A percentile compares a stretch with the other conserved stretches of the same genome.
Conservation (phyloP, 345 rosid species). For the Lepidium aucheri region DNA sequence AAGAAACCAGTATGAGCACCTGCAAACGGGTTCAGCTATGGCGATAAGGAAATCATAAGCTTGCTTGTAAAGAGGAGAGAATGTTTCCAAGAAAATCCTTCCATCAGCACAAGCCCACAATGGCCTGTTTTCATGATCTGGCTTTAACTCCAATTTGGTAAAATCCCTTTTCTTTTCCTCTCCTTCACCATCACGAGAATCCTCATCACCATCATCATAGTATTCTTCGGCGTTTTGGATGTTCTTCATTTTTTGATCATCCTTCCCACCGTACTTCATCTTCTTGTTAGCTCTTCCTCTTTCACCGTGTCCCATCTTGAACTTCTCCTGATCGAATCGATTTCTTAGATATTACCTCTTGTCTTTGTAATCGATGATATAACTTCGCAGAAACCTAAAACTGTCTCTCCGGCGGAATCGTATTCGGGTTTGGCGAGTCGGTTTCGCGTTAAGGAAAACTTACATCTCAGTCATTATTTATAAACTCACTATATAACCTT, state of each 20-base stretch:
- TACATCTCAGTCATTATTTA: too few relatives aligned
- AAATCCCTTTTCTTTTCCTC: conserved; percentile 70
- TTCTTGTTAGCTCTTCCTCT: too few relatives aligned
- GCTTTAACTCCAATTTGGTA: conserved; percentile 67
- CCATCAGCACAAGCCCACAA: conserved; percentile 98
- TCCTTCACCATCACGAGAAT: conserved; percentile 52
- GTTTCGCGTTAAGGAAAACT: too few relatives aligned
- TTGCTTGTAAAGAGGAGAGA: conserved; percentile 81
- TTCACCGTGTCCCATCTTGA: too few relatives aligned
- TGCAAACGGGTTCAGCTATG: conserved; percentile 98
- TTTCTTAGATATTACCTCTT: too few relatives aligned
- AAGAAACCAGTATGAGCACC: too few relatives aligned
- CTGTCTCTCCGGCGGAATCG: too few relatives aligned
- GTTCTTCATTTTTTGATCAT: conserved; percentile 40
- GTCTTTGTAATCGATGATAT: too few relatives aligned
- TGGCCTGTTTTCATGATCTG: conserved; percentile 77
- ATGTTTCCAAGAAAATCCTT: conserved; percentile 76
- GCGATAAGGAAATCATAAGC: conserved; percentile 96
- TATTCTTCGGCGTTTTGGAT: conserved; percentile 40
- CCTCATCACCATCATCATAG: conserved; percentile 55
- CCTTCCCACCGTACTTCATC: conserved; percentile 27
- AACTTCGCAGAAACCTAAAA: too few relatives aligned
- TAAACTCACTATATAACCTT: too few relatives aligned
- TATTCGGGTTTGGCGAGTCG: too few relatives aligned
- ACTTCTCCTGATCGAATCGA: too few relatives aligned